These are phyloP conservation scores for Glarea lozoyensis DNA, from an alignment of 495 filamentous ascomycete species.

Conservation along the genomic window DNA sequence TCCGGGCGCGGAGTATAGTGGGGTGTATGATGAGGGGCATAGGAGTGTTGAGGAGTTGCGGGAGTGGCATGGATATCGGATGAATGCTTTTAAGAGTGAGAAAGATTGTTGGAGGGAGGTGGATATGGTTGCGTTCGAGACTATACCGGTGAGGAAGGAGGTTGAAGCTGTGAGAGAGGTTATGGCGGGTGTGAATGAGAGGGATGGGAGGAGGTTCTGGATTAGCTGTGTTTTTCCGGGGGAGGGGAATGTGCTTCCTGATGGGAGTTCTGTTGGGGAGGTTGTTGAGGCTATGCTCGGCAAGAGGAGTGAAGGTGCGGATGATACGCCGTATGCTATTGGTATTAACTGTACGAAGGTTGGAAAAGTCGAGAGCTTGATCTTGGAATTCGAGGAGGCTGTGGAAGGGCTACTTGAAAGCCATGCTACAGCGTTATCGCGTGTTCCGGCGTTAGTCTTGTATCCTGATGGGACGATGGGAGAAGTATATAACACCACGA, in stretches of 20 bases:
- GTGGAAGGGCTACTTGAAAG: conserved; percentile 26
- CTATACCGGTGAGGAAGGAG: conserved; percentile 49
- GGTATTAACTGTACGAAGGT: conserved; percentile 62
- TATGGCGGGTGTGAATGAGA: conserved; percentile 1
- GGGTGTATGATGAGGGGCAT: conserved; percentile 42
- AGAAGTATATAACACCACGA: conserved; percentile 53
- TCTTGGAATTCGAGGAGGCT: conserved; percentile 35
- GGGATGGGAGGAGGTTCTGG: conserved; percentile 40
- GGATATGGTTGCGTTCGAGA: conserved; percentile 56
- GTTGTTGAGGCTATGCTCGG: conserved; percentile 27
- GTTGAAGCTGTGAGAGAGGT: conserved; percentile 46
- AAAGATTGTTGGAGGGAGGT: conserved; percentile 24
- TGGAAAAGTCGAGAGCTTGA: conserved; percentile 37
- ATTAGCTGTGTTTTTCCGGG: conserved; percentile 53
- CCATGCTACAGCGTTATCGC: conserved; percentile 16
- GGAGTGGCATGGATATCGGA: conserved; percentile 46
- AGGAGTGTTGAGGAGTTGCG: conserved; percentile 31
- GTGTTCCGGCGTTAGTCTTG: conserved; percentile 48
- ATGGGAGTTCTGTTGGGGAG: conserved; percentile 34
- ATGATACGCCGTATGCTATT: conserved; percentile 45
- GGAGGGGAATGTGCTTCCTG: conserved; percentile 32
- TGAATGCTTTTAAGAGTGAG: conserved; percentile 35
- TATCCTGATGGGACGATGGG: conserved; percentile 65
- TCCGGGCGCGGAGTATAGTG: conserved; percentile 56
- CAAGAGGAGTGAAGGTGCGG: neutral